A percentile compares a stretch with the other conserved stretches of the same genome.
These are phyloP conservation scores for Didymella pinodella DNA, from an alignment of 2,329 filamentous ascomycete genomes.

Conservation along the genomic window DNA sequence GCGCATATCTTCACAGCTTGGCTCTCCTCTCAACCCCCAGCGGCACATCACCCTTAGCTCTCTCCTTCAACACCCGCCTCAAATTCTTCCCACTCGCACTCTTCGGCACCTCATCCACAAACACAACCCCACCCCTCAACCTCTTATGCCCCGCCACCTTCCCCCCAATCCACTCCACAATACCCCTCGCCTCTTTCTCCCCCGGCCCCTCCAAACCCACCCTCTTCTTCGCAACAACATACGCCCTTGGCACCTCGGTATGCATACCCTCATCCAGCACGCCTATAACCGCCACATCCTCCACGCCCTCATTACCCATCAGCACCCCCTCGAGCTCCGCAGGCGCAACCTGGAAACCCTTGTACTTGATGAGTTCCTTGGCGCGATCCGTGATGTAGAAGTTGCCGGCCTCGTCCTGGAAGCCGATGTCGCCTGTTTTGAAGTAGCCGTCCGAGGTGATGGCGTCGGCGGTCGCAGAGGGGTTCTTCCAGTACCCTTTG, in stretches of 20 bases:
- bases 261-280: conserved; percentile 38
- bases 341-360: conserved; percentile 42
- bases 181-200: conserved; percentile 24
- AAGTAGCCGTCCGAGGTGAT: conserved; percentile 74
- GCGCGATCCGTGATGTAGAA: conserved; percentile 45
- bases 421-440: conserved; percentile 43
- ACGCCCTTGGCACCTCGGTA: conserved; percentile 41
- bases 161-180: conserved; percentile 32
- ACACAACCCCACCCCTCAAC: conserved; percentile 48
- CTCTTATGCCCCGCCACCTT: conserved; percentile 43
- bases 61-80: conserved; percentile 40
- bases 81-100: conserved; percentile 58
- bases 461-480: conserved; percentile 71
- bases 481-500: conserved; percentile 77
- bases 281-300: conserved; percentile 40
- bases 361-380: conserved; percentile 46
- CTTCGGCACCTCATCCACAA: conserved; percentile 58
- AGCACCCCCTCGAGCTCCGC: conserved; percentile 42
- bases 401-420: conserved; percentile 34
- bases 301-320: conserved; percentile 34
- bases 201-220: conserved; percentile 6
- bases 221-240: conserved; percentile 33
- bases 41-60: conserved; percentile 26
- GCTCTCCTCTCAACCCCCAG: conserved; percentile 26
- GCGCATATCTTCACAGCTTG: conserved; percentile 21